Base-by-base conservation (phyloP, 352 stramenopile species). In the Globisporangium nunn region DNA sequence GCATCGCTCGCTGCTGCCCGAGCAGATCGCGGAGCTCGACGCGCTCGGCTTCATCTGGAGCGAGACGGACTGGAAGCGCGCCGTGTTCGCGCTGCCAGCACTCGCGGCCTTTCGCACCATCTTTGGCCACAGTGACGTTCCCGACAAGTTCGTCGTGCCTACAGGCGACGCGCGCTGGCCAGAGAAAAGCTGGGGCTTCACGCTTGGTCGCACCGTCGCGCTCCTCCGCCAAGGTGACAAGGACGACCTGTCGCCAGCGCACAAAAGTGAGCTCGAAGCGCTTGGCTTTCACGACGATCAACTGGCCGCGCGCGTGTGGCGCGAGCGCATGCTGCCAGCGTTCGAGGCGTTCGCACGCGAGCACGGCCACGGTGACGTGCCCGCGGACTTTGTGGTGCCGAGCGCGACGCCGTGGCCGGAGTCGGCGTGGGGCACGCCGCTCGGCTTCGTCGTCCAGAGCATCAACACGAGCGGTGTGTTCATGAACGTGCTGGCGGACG, bases 31-130 rank as follows among this genome's bases (percentile, higher is more conserved):
- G 10, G 48, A 59, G 14, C 71, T 93, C 40, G 64, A 85, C 43
- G 61, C 54, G n/a, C 66, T 93, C 52, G 78, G 71, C 4, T 93
- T 93, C 52, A 62, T 89, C 6, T 88, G 74, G 75, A 88, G 66
- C 54, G 71, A 85, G 57, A 59, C 67, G n/a, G 64, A 91, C 50
- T 88, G 73, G 70, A 88, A 88, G 59, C 80, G 75, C 68, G 64
- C 82, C 40, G 67, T 74, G 56, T 66, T 84, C 54, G 69, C 88
- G 47, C 50, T 91, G 3, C 66, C 66, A n/a, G 66, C 71, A n/a
- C 55, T 83, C 10, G 28, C 50, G 30, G 46, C 17, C 4, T 83
- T 76, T 56, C 50, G 52, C 28, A 52, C 56, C 17, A 52, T 73
- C 53, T 70, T 68, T 50, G 66, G 73, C n/a, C 73, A 83, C 62